These are phyloP conservation scores for Nitzschia sp. DNA, from an alignment of 108 stramenopile genomes.

Conservation along the genomic window DNA sequence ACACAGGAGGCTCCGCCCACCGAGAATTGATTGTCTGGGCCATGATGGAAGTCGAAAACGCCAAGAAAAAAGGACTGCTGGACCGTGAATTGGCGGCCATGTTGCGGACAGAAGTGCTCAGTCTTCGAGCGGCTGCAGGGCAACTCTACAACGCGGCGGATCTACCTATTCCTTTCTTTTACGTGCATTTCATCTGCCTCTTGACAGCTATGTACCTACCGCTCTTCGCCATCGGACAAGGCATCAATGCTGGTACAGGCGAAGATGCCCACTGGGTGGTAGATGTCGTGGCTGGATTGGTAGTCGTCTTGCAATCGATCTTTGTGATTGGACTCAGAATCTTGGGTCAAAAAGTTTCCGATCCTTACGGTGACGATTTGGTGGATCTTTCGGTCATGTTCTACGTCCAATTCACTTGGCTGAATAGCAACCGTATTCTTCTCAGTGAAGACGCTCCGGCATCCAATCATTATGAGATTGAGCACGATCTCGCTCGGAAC, in stretches of 20 bases:
- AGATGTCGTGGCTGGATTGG: slow-evolving; percentile 21
- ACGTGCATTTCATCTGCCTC: slow-evolving; percentile 49
- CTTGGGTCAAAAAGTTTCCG: slow-evolving; percentile 35
- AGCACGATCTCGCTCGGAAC: neutral
- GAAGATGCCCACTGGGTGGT: slow-evolving; percentile 11
- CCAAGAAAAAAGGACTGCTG: slow-evolving; percentile 6
- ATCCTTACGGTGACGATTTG: slow-evolving; percentile 40
- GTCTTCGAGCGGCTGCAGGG: slow-evolving; percentile 16
- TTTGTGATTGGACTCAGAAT: slow-evolving; percentile 40
- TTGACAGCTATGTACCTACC: slow-evolving; percentile 47
- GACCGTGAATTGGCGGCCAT: slow-evolving; percentile 15
- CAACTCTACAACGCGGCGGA: slow-evolving; percentile 39
- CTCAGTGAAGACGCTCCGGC: neutral
- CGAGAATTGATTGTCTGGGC: slow-evolving; percentile 33
- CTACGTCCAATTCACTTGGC: slow-evolving; percentile 4
- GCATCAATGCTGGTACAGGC: slow-evolving; percentile 13
- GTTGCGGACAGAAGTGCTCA: slow-evolving; percentile 28
- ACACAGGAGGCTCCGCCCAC: slow-evolving; percentile 17
- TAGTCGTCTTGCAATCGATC: slow-evolving; percentile 33
- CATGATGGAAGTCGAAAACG: slow-evolving; percentile 18
- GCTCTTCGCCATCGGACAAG: slow-evolving; percentile 42
- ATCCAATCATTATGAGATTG: neutral
- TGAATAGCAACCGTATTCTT: neutral
- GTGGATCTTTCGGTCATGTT: slow-evolving; percentile 21
- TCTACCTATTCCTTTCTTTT: slow-evolving; percentile 53